Conservation (phyloP, 148 eudicot species). For the Chenopodium formosanum region DNA sequence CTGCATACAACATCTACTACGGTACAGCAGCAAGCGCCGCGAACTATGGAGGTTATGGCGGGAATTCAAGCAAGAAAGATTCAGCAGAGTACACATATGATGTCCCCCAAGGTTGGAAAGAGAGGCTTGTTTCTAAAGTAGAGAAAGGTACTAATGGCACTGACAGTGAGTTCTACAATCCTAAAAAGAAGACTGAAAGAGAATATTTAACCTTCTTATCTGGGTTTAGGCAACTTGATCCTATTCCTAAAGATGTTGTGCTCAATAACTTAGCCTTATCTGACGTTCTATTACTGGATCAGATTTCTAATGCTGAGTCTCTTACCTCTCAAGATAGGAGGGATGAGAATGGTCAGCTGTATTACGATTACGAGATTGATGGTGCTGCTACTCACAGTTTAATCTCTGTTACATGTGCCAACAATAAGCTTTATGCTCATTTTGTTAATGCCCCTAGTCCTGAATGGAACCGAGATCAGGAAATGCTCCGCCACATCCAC, state of each 20-base stretch:
- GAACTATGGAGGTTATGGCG: conserved; percentile 91
- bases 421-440: conserved; percentile 83
- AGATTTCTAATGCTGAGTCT: conserved; percentile 58
- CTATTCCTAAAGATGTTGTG: conserved; percentile 66
- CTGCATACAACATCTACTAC: conserved; percentile 48
- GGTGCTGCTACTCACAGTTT: conserved; percentile 63
- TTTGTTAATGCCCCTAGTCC: conserved; percentile 80
- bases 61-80: conserved; percentile 73
- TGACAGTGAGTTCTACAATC: conserved; percentile 86
- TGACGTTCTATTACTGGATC: conserved; percentile 67
- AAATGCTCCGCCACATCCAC: conserved; percentile 70
- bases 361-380: conserved; percentile 77
- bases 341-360: conserved; percentile 77
- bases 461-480: conserved; percentile 83
- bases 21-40: conserved; percentile 95
- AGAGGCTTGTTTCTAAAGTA: conserved; percentile 66
- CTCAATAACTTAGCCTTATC: conserved; percentile 76
- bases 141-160: conserved; percentile 95
- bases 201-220: conserved; percentile 71
- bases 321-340: conserved; percentile 56
- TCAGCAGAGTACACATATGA: conserved; percentile 86
- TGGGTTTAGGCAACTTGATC: conserved; percentile 66
- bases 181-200: conserved; percentile 69
- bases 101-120: conserved; percentile 91
- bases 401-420: conserved; percentile 80